Evolutionary conservation across 768 basidiomycete genomes (phyloP), one percentile per base, ranked within the genome.

Genomic region (Lentinula detonsa): DNA sequence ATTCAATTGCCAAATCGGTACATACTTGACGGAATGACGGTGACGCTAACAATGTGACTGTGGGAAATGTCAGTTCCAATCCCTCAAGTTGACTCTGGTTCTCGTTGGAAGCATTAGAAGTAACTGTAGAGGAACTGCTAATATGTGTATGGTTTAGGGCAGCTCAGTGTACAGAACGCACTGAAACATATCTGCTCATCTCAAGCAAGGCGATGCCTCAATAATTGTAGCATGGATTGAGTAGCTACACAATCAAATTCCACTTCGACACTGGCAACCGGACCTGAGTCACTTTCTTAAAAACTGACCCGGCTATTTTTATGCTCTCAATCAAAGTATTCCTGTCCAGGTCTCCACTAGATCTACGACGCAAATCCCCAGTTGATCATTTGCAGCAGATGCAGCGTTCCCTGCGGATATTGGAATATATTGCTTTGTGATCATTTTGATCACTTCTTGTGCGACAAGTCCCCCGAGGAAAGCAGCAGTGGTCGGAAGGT

Each of bases 401-500:
- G 55, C 18, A 18, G 55, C 55, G 23, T 56, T 56, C 9, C 55
- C 55, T 5, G 55, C 55, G 31, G 55, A 56, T 64, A 96, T 82
- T 7, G 97, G 95, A 13, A 95, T 82, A 70, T 99, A 99, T 73
- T 99, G 97, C 67, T 85, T 87, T 61, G 96, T 99, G 67, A 96
- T 88, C 75, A 98, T 81, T 81, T 99, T 98, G 80, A 98, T 98
- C 5, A 87, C 86, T 70, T 99, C 97, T 67, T 99, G 97, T 28
- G 95, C 94, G 18, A 98, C 88, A 39, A 98, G 73, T 2, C 97
- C 97, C 1, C 97, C 97, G 0, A 98, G 77, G 68, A 98, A 85
- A 1, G 95, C 95, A 0, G 96, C 93, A 1, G 88, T 95, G 65
- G 95, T 98, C 5, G 96, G 96, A 3, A 98, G 75, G 67, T 96